Evolutionary conservation across 2,329 filamentous ascomycete genomes (phyloP), one percentile per base, ranked within the genome.

Genomic region (Xylaria hypoxylon): DNA sequence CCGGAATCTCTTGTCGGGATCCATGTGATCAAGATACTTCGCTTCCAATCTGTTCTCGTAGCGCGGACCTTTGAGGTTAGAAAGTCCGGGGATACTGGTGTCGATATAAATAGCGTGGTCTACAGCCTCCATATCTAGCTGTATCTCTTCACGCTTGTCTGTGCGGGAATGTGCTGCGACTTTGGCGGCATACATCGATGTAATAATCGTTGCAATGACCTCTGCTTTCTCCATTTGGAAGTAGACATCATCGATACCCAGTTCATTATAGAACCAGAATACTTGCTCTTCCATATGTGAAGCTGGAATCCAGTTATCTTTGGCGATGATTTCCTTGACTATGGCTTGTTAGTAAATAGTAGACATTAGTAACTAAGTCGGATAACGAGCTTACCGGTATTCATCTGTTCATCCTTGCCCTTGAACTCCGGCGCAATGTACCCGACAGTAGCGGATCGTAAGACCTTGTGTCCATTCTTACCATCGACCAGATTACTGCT

Each of bases 51-150:
- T 89, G 78, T 93, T 90, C 83, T 99, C 96, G 79, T 97, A 99
- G 66, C 90, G 87, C n/a, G 96, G 94, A 2, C 96, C 96, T 60
- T 86, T 83, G 24, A 92, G 83, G 52, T 90, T 86, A 65, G 90
- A 92, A 73, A 92, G 84, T 71, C 96, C 96, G 17, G 96, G 95
- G 77, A 91, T 91, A 80, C 94, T 97, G 62, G 96, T 99, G 79
- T 99, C 96, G 73, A 99, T 98, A 83, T 98, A 99, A 77, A 98
- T 96, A 66, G 96, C 96, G 77, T 98, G 96, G 78, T 98, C 96
- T 65, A 86, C 83, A 24, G 93, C 93, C 81, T 99, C 96, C 88
- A 97, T 97, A 78, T 98, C 95, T 47, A 99, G 84, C 69, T 94
- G 89, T 74, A 99, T 97, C 81, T 98, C 94, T 75, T 98, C 87